A percentile compares a stretch with the other conserved stretches of the same genome.
Conservation (phyloP, 192 early-diverging fungal genomes). For the Gigaspora rosea region DNA sequence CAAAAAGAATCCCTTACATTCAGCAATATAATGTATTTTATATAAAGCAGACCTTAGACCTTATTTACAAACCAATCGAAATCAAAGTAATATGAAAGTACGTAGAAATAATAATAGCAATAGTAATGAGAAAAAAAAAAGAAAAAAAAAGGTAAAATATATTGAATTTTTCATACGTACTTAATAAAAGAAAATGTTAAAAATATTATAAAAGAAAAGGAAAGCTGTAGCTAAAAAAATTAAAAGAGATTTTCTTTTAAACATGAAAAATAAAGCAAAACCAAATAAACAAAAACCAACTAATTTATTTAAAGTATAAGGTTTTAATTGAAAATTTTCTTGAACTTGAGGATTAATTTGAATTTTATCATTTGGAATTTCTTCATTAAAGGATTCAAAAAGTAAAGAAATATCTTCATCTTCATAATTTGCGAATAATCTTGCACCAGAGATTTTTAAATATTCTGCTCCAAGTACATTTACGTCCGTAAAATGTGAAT, state of each 20-base stretch:
- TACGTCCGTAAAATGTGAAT: background rate
- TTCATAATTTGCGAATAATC: background rate
- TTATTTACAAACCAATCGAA: too few species aligned
- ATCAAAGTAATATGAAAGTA: too few species aligned
- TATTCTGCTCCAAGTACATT: conserved; percentile 4
- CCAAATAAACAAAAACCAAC: background rate
- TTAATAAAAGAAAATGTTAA: too few species aligned
- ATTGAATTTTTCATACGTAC: too few species aligned
- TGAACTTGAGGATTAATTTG: background rate
- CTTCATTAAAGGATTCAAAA: background rate
- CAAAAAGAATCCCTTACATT: too few species aligned
- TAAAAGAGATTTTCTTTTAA: background rate
- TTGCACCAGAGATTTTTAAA: background rate
- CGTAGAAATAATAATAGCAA: too few species aligned
- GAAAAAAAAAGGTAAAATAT: too few species aligned
- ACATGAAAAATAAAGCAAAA: conserved; percentile 1
- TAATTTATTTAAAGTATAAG: background rate
- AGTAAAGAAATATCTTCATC: background rate
- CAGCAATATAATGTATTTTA: too few species aligned
- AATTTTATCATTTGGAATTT: background rate
- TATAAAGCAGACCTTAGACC: too few species aligned
- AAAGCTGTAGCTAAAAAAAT: too few species aligned
- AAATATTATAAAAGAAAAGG: too few species aligned
- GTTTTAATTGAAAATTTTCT: background rate
- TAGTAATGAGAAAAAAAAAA: too few species aligned